These are phyloP conservation scores for Aechmea fasciata DNA, from an alignment of 176 grass and related monocot genomes.

Conservation along the genomic window DNA sequence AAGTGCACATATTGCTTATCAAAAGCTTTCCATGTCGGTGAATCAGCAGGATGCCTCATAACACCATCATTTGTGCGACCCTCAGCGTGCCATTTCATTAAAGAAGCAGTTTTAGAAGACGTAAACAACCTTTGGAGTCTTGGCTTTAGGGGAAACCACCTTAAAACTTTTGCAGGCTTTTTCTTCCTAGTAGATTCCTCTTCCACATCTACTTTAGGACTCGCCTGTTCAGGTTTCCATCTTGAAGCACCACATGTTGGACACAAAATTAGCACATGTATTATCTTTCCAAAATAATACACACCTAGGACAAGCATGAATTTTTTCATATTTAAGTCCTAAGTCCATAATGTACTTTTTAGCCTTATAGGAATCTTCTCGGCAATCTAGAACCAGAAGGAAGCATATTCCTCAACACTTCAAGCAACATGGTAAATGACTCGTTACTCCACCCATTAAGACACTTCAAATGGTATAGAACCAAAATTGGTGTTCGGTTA, in stretches of 20 bases:
- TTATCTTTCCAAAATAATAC: conserved; percentile 19
- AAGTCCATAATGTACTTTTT: conserved; percentile 24
- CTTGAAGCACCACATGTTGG: not conserved
- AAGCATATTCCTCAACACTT: not conserved
- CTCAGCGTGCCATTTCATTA: conserved; percentile 15
- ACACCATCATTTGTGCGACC: conserved; percentile 7
- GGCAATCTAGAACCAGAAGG: conserved; percentile 10
- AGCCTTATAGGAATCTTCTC: conserved; percentile 10
- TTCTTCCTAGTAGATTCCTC: not conserved
- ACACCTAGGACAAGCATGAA: conserved; percentile 28
- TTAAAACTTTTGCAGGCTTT: conserved; percentile 4
- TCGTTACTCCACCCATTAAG: not conserved
- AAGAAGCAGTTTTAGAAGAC: not conserved
- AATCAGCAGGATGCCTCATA: not conserved
- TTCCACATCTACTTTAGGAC: not conserved
- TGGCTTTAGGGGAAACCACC: conserved; percentile 24
- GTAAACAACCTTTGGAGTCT: conserved; percentile 20
- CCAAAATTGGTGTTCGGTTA: not conserved
- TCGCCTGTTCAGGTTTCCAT: not conserved
- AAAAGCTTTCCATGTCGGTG: not conserved
- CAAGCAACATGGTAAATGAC: not conserved
- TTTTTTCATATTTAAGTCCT: conserved; percentile 19
- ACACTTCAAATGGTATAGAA: not conserved
- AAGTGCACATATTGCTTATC: not conserved
- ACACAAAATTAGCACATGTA: not conserved